Percentiles rank a stretch among this genome's conserved stretches.
phyloP scores from a whole-genome alignment of 176 grass and related monocot genomes.

The Eragrostis nindensis region DNA sequence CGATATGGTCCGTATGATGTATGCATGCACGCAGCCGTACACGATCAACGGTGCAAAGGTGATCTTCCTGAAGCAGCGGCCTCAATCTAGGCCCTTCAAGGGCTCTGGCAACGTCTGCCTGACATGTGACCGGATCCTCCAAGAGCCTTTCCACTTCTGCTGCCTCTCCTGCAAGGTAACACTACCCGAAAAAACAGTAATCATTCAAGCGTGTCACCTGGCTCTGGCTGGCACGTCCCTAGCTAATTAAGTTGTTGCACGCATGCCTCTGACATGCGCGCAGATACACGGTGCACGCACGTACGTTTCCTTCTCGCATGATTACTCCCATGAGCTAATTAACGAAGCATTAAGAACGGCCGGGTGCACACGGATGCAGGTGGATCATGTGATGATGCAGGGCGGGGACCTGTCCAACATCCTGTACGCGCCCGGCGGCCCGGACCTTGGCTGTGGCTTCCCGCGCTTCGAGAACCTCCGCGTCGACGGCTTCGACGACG shows the following conservation, averaged over 20 bases:
- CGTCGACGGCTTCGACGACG: constrained; percentile 65
- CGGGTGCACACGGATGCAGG: constrained; percentile 40
- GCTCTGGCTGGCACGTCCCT: background rate
- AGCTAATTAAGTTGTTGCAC: background rate
- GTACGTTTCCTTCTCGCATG: too few species aligned
- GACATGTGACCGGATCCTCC: constrained; percentile 93
- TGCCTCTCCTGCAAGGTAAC: constrained; percentile 97
- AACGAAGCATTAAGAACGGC: background rate
- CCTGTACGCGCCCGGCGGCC: constrained; percentile 69
- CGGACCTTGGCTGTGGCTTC: constrained; percentile 61
- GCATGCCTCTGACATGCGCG: background rate
- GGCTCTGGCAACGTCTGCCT: constrained; percentile 92
- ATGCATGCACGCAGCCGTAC: constrained; percentile 60
- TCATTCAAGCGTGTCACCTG: background rate
- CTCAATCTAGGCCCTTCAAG: constrained; percentile 96
- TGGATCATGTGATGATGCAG: constrained; percentile 93
- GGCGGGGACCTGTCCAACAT: constrained; percentile 93
- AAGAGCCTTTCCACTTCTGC: constrained; percentile 99
- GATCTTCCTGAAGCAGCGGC: constrained; percentile 92
- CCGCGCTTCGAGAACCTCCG: constrained; percentile 84
- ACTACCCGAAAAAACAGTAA: background rate
- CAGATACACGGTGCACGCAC: too few species aligned
- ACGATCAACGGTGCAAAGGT: constrained; percentile 98
- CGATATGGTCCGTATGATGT: too few species aligned
- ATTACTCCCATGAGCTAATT: background rate